Evolutionary conservation across 345 rosid species (phyloP).

Genomic region (Schrenkiella parvula): DNA sequence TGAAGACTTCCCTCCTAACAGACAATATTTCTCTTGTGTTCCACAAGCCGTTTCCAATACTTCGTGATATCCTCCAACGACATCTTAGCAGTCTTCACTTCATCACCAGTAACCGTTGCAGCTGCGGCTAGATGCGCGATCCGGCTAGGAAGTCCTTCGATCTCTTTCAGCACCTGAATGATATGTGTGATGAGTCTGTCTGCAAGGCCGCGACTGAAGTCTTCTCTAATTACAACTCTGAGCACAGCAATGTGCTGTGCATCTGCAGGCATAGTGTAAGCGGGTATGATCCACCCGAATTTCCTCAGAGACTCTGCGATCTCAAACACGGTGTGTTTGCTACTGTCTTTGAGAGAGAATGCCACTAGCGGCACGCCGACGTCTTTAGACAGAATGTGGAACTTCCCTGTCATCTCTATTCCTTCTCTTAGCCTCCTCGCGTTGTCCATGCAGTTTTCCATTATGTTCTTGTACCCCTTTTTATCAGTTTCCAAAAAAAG

Average conservation of each 20-base stretch:
- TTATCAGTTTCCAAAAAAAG: neutral
- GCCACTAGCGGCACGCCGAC: slow-evolving; percentile 76
- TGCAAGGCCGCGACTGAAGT: slow-evolving; percentile 53
- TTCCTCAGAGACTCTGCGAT: slow-evolving; percentile 53
- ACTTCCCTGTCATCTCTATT: slow-evolving; percentile 51
- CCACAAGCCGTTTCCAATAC: slow-evolving; percentile 56
- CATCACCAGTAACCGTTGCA: slow-evolving; percentile 21
- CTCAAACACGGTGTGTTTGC: slow-evolving; percentile 57
- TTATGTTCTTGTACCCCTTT: slow-evolving; percentile 68
- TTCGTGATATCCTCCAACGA: slow-evolving; percentile 49
- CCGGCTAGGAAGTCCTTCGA: slow-evolving; percentile 48
- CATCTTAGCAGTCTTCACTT: slow-evolving; percentile 38
- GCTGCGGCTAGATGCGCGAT: slow-evolving; percentile 21
- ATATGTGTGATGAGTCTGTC: slow-evolving; percentile 61
- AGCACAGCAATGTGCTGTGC: slow-evolving; percentile 64
- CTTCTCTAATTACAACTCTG: slow-evolving; percentile 66
- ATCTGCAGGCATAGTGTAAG: slow-evolving; percentile 75
- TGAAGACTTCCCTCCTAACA: slow-evolving; percentile 29
- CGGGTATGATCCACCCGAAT: slow-evolving; percentile 70
- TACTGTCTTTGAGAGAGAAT: slow-evolving; percentile 57
- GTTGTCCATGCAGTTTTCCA: slow-evolving; percentile 56
- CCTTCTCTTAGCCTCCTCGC: slow-evolving; percentile 58
- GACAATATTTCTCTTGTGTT: slow-evolving; percentile 39
- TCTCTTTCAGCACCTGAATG: slow-evolving; percentile 47
- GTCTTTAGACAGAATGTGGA: slow-evolving; percentile 59